phyloP scores from a whole-genome alignment of 441 rosid species.

The Corymbia calophylla region DNA sequence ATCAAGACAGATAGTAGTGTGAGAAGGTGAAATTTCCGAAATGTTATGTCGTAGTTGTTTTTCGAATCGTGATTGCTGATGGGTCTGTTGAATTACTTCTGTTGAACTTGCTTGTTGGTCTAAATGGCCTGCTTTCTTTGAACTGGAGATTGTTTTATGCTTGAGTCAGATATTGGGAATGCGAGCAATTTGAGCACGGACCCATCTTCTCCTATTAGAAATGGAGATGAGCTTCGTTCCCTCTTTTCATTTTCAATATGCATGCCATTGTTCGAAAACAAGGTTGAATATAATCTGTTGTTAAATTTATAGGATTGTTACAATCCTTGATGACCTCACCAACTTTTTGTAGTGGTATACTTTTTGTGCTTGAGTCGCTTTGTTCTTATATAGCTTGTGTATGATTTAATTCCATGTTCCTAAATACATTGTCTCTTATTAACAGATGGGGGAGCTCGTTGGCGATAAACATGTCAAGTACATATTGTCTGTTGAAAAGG shows the following conservation, averaged over 20 bases:
- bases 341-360: background rate
- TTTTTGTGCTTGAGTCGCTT: background rate
- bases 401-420: background rate
- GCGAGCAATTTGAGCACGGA: background rate
- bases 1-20: background rate
- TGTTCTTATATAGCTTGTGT: background rate
- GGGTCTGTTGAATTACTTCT: background rate
- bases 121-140: background rate
- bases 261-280: background rate
- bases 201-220: background rate
- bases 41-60: background rate
- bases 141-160: background rate
- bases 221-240: background rate
- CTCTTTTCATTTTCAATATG: background rate
- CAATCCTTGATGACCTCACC: background rate
- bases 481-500: conserved; percentile 74
- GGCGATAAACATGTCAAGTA: conserved; percentile 56
- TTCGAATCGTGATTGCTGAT: background rate
- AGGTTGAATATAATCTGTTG: background rate
- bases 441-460: conserved; percentile 48
- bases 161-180: background rate
- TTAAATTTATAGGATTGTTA: background rate
- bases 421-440: background rate
- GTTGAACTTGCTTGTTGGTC: background rate
- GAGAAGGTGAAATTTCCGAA: background rate